phyloP scores from a whole-genome alignment of 2,329 filamentous ascomycete genomes.

The Aspergillus felis region DNA sequence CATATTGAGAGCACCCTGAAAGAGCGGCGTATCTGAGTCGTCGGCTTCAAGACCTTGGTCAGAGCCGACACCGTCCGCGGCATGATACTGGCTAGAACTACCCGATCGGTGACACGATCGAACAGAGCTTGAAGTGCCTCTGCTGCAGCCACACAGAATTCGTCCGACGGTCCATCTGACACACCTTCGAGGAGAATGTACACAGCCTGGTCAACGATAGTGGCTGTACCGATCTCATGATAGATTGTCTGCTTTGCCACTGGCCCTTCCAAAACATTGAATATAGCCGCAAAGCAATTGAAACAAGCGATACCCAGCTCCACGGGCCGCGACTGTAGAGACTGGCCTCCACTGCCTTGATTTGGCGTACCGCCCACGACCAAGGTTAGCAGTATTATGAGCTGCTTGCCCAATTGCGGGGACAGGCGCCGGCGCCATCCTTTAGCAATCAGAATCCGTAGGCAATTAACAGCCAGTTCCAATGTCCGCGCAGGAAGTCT shows the following conservation, averaged over 20 bases:
- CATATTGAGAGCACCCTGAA: slow-evolving; percentile 62
- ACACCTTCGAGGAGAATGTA: slow-evolving; percentile 74
- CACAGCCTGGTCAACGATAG: slow-evolving; percentile 75
- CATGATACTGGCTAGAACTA: slow-evolving; percentile 78
- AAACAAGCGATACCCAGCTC: slow-evolving; percentile 73
- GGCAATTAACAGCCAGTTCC: slow-evolving; percentile 72
- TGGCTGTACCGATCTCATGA: slow-evolving; percentile 59
- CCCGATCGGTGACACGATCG: slow-evolving; percentile 62
- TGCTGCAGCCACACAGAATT: slow-evolving; percentile 69
- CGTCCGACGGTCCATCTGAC: slow-evolving; percentile 58
- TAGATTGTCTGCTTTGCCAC: slow-evolving; percentile 42
- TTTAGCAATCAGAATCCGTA: slow-evolving; percentile 67
- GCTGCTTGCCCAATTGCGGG: slow-evolving; percentile 71
- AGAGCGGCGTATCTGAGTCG: slow-evolving; percentile 56
- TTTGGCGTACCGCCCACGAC: slow-evolving; percentile 70
- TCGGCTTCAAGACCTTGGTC: slow-evolving; percentile 68
- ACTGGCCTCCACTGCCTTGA: slow-evolving; percentile 33
- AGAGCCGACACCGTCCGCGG: slow-evolving; percentile 83
- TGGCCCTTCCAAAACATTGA: slow-evolving; percentile 54
- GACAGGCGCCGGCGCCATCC: slow-evolving; percentile 75
- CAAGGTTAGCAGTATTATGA: slow-evolving; percentile 79
- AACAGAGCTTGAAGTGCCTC: slow-evolving; percentile 61
- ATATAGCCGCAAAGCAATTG: slow-evolving; percentile 63
- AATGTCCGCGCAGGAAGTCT: slow-evolving; percentile 64
- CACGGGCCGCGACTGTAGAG: slow-evolving; percentile 50